Base-by-base conservation (phyloP, 2,329 filamentous ascomycete genomes). In the Sporothrix pallida region DNA sequence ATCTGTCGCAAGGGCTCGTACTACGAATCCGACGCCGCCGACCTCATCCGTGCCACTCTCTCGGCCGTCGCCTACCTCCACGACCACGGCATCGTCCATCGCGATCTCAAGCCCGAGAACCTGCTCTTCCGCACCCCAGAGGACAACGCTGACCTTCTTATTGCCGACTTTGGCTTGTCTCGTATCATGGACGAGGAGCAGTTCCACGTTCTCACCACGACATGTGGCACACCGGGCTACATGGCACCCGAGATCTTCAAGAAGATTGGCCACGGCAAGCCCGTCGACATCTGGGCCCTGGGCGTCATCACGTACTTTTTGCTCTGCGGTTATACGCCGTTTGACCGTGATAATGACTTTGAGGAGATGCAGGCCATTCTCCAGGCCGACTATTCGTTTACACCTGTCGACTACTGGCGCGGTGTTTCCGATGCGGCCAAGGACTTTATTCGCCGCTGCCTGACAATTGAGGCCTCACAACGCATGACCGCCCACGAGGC, bases 231-330 rank as follows among this genome's bases (percentile, higher is more conserved):
- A 1, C 96, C 96, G 3, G 96, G 96, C 68, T 99, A 99, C 83
- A 99, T 99, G 96, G 96, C 96, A 1, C 96, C 96, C 26, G 96
- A 99, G 82, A 99, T 99, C 79, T 99, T 99, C 85, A 97, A 97
- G 83, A 99, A 99, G 86, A 95, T 92, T 8, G 96, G 96, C 37
- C 96, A 99, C 81, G 96, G 96, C 76, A 99, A 98, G 83, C 95
- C 96, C 78, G 96, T 99, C 71, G 96, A 99, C 82, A 91, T 99
- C 76, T 99, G 96, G 96, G 96, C 96, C 52, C 94, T 98, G 76
- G 96, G 96, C 65, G 96, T 99, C 60, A 99, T 99, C 80, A 98
- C 96, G 46, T 99, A 98, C 85, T 99, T 99, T 85, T 86, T 99
- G 44, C 91, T 99, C 70, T 98, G 96, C 83, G 96, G 96, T 74